phyloP scores from a whole-genome alignment of 192 early-diverging fungal genomes.

The Pilobolus umbonatus region DNA sequence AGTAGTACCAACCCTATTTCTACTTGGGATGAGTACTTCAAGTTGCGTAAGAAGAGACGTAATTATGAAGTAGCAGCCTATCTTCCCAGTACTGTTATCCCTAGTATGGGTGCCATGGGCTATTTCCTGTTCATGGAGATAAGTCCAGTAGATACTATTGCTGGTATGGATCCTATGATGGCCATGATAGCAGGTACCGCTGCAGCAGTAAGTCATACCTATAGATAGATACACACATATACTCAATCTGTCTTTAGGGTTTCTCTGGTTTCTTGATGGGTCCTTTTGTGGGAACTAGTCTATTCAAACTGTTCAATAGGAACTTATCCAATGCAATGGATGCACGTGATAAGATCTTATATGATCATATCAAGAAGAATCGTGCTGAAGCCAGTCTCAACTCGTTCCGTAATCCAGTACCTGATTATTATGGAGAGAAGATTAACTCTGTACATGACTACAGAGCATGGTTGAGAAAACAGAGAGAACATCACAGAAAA shows the following conservation, averaged over 20 bases:
- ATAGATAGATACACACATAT: neutral
- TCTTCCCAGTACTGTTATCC: slow-evolving; percentile 48
- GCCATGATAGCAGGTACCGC: slow-evolving; percentile 50
- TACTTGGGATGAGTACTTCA: slow-evolving; percentile 66
- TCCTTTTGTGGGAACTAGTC: slow-evolving; percentile 55
- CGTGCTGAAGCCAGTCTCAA: slow-evolving; percentile 62
- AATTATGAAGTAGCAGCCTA: slow-evolving; percentile 57
- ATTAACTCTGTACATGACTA: slow-evolving; percentile 81
- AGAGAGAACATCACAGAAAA: slow-evolving; percentile 71
- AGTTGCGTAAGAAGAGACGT: slow-evolving; percentile 55
- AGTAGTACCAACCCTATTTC: slow-evolving; percentile 14
- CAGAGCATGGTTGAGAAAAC: slow-evolving; percentile 83
- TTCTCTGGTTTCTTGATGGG: slow-evolving; percentile 59
- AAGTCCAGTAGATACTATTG: slow-evolving; percentile 56
- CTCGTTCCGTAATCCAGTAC: slow-evolving; percentile 71
- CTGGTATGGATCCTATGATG: slow-evolving; percentile 62
- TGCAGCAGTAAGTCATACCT: slow-evolving; percentile 27
- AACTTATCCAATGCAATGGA: slow-evolving; percentile 43
- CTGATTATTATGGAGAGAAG: slow-evolving; percentile 92
- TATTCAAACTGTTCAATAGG: slow-evolving; percentile 53
- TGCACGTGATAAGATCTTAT: slow-evolving; percentile 55
- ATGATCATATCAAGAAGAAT: slow-evolving; percentile 57
- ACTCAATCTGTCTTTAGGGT: slow-evolving; percentile 28
- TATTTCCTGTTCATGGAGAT: slow-evolving; percentile 57
- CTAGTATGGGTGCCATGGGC: slow-evolving; percentile 36